These are phyloP conservation scores for Ophiobolus disseminans DNA, from an alignment of 2,329 filamentous ascomycete genomes.

Conservation along the genomic window DNA sequence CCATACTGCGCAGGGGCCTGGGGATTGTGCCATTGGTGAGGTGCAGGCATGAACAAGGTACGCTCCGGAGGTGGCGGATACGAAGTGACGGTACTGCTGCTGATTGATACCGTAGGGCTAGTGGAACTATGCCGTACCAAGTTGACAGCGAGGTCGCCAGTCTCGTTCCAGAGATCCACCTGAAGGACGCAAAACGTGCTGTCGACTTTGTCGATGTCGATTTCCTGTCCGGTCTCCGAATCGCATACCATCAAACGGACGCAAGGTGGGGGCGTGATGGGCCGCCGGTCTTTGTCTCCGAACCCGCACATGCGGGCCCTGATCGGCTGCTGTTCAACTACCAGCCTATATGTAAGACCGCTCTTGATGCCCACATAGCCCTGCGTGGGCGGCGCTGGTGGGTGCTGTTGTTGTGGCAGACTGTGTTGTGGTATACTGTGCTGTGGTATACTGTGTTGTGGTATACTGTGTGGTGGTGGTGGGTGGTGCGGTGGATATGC, in stretches of 20 bases:
- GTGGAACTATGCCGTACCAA: conserved; percentile 70
- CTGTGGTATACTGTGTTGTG: background rate
- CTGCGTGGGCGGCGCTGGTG: background rate
- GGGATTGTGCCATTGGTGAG: background rate
- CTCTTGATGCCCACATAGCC: no score
- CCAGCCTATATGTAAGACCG: conserved; percentile 62
- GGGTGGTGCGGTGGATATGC: no score
- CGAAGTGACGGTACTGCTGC: conserved; percentile 78
- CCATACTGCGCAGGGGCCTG: conserved; percentile 8
- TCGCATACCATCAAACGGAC: conserved; percentile 83
- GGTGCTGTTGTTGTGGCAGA: background rate
- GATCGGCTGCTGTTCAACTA: conserved; percentile 88
- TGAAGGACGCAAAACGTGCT: conserved; percentile 72
- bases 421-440: background rate
- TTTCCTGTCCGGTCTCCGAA: conserved; percentile 74
- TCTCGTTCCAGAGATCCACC: conserved; percentile 72
- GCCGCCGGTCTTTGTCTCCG: conserved; percentile 96
- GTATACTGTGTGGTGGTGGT: background rate
- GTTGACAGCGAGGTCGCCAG: conserved; percentile 69
- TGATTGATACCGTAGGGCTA: conserved; percentile 74
- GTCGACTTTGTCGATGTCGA: conserved; percentile 78
- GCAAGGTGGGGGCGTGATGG: conserved; percentile 94
- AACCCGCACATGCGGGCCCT: conserved; percentile 98
- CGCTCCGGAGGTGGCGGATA: conserved; percentile 66
- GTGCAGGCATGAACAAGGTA: conserved; percentile 43